phyloP scores from a whole-genome alignment of 306 rosid genomes.

The Albizia julibrissin region DNA sequence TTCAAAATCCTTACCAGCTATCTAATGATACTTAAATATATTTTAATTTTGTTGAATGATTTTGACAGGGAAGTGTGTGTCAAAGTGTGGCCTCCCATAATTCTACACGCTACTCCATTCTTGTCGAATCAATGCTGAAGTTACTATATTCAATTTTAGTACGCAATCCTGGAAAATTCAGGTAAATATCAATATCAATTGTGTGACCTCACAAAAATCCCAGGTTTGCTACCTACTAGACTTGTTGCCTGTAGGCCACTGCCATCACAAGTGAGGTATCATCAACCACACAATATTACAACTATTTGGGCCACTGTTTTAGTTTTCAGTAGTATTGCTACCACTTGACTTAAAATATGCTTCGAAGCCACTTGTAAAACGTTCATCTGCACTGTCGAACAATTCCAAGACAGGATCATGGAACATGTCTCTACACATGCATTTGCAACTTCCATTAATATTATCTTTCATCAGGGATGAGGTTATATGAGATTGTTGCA shows the following conservation, averaged over 20 bases:
- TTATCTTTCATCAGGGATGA: not conserved
- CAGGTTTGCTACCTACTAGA: not conserved
- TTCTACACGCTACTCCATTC: not conserved
- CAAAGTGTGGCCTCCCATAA: not conserved
- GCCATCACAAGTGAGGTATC: not conserved
- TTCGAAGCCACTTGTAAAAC: not conserved
- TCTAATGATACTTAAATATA: not conserved
- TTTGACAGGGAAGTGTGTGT: not conserved
- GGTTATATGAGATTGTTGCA: not conserved
- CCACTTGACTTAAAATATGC: not conserved
- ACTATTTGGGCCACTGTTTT: not conserved
- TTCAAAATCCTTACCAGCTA: not conserved
- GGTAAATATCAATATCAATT: constrained; percentile 16
- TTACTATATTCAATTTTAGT: not conserved
- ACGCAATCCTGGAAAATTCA: not conserved
- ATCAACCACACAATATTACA: not conserved
- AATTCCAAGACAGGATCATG: not conserved
- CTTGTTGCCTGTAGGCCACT: not conserved
- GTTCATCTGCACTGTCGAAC: not conserved
- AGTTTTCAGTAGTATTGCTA: not conserved
- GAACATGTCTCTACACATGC: not conserved
- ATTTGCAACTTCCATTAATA: not conserved
- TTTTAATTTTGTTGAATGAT: not conserved
- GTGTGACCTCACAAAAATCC: not conserved
- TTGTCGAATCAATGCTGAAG: not conserved